A percentile compares a stretch with the other conserved stretches of the same genome.
These are phyloP conservation scores for Lentinula lateritia DNA, from an alignment of 768 basidiomycete genomes.

Conservation along the genomic window DNA sequence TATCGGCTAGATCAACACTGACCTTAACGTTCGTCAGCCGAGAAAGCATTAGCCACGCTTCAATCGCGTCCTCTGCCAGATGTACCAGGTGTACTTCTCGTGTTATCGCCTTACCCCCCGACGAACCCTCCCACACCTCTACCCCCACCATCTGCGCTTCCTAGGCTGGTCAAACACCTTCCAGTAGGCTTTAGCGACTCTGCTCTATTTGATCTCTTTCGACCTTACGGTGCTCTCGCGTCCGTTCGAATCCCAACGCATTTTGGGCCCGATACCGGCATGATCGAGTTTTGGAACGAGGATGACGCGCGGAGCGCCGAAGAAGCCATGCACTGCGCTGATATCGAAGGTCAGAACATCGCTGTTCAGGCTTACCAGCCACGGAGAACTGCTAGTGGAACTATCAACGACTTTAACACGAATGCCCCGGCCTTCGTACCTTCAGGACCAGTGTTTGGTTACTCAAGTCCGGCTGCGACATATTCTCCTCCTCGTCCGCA, in stretches of 20 bases:
- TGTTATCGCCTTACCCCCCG: conserved; percentile 80
- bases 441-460: conserved; percentile 56
- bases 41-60: conserved; percentile 83
- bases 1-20: conserved; percentile 5
- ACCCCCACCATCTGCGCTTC: conserved; percentile 70
- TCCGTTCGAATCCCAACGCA: conserved; percentile 70
- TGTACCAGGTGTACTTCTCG: conserved; percentile 49
- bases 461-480: conserved; percentile 54
- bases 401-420: conserved; percentile 61
- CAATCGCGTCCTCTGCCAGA: conserved; percentile 66
- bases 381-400: conserved; percentile 47
- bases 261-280: conserved; percentile 71
- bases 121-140: conserved; percentile 70
- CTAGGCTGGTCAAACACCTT: conserved; percentile 82
- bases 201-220: conserved; percentile 79
- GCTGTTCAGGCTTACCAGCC: conserved; percentile 76
- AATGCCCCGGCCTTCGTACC: conserved; percentile 77
- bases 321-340: conserved; percentile 77
- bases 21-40: conserved; percentile 43
- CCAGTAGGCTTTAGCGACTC: conserved; percentile 63
- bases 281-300: conserved; percentile 85
- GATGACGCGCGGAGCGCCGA: conserved; percentile 78
- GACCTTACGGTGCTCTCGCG: conserved; percentile 78
- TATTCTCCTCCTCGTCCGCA: conserved; percentile 67
- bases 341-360: conserved; percentile 80